A percentile compares a stretch with the other conserved stretches of the same genome.
These are phyloP conservation scores for Trametes versicolor DNA, from an alignment of 1,284 basidiomycete species.

Conservation along the genomic window DNA sequence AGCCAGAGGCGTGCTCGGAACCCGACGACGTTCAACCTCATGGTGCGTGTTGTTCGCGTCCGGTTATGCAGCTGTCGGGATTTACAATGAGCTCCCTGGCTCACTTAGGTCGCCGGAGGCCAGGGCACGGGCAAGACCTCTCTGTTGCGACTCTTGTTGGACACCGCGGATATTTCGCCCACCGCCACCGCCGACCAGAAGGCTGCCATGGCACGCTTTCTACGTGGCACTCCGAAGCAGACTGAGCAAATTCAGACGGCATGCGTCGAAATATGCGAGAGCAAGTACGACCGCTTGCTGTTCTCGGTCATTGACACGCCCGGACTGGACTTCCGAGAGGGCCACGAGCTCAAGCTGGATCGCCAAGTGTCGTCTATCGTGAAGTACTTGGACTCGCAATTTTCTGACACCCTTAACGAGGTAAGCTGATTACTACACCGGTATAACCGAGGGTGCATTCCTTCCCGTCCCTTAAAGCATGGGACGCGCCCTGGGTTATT, in stretches of 20 bases:
- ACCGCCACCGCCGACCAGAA: constrained; percentile 74
- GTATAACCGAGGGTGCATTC: not conserved
- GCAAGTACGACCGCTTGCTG: constrained; percentile 76
- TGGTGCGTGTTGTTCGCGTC: constrained; percentile 59
- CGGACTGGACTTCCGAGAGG: constrained; percentile 76
- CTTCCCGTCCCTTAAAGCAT: not conserved
- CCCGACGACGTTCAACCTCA: constrained; percentile 84
- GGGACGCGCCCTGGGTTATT: not conserved
- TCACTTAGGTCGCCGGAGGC: constrained; percentile 74
- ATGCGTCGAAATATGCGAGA: constrained; percentile 82
- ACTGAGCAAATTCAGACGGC: constrained; percentile 72
- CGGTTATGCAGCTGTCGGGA: not conserved
- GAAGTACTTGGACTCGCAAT: constrained; percentile 80
- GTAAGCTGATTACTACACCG: constrained; percentile 50
- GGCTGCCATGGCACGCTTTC: constrained; percentile 66
- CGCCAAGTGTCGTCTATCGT: constrained; percentile 75
- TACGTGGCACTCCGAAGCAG: constrained; percentile 62
- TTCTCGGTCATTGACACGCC: constrained; percentile 86
- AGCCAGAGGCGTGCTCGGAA: constrained; percentile 67
- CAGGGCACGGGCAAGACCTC: constrained; percentile 84
- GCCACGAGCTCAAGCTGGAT: constrained; percentile 79
- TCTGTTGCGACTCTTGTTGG: constrained; percentile 71
- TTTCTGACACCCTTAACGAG: constrained; percentile 85
- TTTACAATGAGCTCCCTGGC: not conserved
- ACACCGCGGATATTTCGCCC: constrained; percentile 82